phyloP scores from a whole-genome alignment of 306 rosid genomes.

The Luffa acutangula region DNA sequence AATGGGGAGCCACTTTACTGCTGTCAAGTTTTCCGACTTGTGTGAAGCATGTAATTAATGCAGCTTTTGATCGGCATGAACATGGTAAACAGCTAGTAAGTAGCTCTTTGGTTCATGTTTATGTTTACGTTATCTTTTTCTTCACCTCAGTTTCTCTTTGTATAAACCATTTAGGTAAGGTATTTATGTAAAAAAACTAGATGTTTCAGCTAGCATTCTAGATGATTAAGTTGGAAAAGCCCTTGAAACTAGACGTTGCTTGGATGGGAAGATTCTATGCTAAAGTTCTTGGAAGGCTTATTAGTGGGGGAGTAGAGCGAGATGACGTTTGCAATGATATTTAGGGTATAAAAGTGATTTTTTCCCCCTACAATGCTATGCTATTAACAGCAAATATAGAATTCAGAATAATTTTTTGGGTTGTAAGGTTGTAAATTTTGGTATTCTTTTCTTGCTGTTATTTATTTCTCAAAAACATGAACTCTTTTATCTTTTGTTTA shows the following conservation, averaged over 20 bases:
- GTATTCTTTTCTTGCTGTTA: neutral
- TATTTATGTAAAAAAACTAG: neutral
- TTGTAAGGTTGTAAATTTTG: neutral
- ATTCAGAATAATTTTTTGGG: neutral
- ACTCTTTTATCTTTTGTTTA: neutral
- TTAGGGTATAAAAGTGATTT: neutral
- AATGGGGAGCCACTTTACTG: conserved; percentile 54
- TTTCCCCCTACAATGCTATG: neutral
- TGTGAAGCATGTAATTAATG: conserved; percentile 55
- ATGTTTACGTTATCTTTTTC: neutral
- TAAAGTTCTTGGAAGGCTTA: neutral
- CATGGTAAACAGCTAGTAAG: conserved; percentile 86
- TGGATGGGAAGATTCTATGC: neutral
- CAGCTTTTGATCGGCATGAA: conserved; percentile 70
- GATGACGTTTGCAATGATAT: neutral
- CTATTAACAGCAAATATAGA: neutral
- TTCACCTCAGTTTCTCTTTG: neutral
- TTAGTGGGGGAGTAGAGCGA: neutral
- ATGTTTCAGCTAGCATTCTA: neutral
- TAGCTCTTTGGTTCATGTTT: conserved; percentile 3
- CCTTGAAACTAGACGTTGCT: neutral
- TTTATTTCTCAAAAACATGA: neutral
- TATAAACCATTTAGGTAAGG: neutral
- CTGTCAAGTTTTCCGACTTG: conserved; percentile 51
- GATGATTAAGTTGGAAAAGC: neutral